Evolutionary conservation across 2,329 filamentous ascomycete species (phyloP).

Genomic region (Xylaria sp.): DNA sequence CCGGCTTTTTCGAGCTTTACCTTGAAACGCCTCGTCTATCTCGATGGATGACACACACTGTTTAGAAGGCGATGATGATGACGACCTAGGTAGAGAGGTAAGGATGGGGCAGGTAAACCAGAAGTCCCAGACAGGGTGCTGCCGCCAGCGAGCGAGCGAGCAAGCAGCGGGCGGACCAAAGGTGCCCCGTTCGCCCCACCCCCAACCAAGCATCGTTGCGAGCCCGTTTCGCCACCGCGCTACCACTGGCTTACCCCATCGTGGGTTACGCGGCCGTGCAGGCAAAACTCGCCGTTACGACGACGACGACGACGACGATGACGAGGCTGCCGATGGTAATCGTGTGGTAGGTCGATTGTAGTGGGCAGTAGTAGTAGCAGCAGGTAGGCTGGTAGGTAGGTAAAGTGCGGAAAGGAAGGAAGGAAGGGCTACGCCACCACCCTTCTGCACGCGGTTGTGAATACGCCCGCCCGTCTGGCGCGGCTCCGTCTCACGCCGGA

Average conservation of each 20-base stretch:
- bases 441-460: slow-evolving; percentile 8
- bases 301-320: slow-evolving; percentile 5
- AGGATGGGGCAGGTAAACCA: no score
- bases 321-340: slow-evolving; percentile 6
- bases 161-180: slow-evolving; percentile 14
- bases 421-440: no score
- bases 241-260: slow-evolving; percentile 3
- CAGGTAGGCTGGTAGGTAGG: no score
- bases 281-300: slow-evolving; percentile 6
- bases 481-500: slow-evolving; percentile 10
- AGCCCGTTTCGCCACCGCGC: slow-evolving; percentile 19
- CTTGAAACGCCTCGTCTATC: slow-evolving; percentile 1
- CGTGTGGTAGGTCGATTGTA: no score
- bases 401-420: neutral
- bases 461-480: slow-evolving; percentile 12
- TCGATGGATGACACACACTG: slow-evolving; percentile 7
- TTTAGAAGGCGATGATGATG: slow-evolving; percentile 4
- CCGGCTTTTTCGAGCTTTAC: neutral
- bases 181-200: slow-evolving; percentile 3
- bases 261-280: neutral
- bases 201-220: slow-evolving; percentile 5
- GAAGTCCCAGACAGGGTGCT: no score
- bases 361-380: no score
- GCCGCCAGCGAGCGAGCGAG: slow-evolving; percentile 13
- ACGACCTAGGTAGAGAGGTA: no score